Evolutionary conservation across 768 basidiomycete genomes (phyloP).

Genomic region (Boletus barrowsii): DNA sequence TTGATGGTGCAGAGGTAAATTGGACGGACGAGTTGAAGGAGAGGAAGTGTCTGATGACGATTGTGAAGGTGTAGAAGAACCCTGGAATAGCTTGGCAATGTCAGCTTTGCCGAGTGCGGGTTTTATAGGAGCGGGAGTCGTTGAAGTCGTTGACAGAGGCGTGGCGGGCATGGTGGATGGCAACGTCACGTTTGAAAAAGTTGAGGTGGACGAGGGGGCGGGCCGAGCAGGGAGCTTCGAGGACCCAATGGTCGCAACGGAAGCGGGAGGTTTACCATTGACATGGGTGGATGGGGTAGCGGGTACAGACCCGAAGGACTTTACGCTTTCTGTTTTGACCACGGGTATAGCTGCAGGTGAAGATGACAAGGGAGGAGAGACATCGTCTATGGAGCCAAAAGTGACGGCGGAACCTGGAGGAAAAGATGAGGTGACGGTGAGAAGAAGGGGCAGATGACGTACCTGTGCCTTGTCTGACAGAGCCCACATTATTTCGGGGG

Average conservation of each 20-base stretch:
- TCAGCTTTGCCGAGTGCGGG: constrained; percentile 35
- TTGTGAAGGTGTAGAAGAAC: constrained; percentile 40
- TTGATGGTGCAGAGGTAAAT: constrained; percentile 48
- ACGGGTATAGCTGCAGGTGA: constrained; percentile 69
- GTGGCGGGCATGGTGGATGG: constrained; percentile 33
- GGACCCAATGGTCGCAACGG: constrained; percentile 39
- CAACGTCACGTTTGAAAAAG: constrained; percentile 27
- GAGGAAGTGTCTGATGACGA: constrained; percentile 55
- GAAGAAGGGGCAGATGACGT: constrained; percentile 18
- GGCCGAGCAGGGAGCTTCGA: constrained; percentile 32
- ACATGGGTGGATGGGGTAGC: constrained; percentile 47
- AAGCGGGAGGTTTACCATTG: constrained; percentile 60
- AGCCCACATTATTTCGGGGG: constrained; percentile 58
- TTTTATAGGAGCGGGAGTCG: constrained; percentile 34
- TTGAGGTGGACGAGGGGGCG: constrained; percentile 16
- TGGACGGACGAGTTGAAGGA: constrained; percentile 52
- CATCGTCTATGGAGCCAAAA: constrained; percentile 90
- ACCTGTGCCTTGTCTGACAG: constrained; percentile 59
- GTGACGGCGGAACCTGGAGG: constrained; percentile 63
- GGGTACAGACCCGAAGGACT: constrained; percentile 78
- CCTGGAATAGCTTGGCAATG: constrained; percentile 42
- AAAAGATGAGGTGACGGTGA: constrained; percentile 3
- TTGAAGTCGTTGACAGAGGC: constrained; percentile 26
- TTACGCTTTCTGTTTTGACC: constrained; percentile 69
- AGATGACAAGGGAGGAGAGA: constrained; percentile 70